phyloP scores from a whole-genome alignment of 2,329 filamentous ascomycete species.

The Monosporascus cannonballus region DNA sequence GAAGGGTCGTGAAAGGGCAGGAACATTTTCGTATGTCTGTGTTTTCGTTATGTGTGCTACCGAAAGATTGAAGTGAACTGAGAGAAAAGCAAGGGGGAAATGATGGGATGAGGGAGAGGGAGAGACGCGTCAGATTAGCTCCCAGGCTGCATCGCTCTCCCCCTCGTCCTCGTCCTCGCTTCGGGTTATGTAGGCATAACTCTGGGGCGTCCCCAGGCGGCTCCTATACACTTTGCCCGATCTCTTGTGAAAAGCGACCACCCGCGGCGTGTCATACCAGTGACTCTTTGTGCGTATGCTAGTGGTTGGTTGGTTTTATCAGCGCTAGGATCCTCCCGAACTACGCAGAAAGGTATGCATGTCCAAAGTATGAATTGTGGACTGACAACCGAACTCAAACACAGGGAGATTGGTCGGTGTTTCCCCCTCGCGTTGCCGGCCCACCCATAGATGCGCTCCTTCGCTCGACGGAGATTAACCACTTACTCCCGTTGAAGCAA shows the following conservation, averaged over 20 bases:
- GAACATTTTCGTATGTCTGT: no score
- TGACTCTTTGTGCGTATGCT: constrained; percentile 22
- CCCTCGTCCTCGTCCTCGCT: neutral
- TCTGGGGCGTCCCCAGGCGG: constrained; percentile 15
- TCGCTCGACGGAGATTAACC: no score
- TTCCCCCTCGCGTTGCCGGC: no score
- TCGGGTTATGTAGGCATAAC: constrained; percentile 2
- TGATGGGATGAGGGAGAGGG: neutral
- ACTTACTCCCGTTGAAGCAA: constrained; percentile 42
- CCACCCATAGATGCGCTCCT: no score
- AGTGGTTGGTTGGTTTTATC: constrained; percentile 1
- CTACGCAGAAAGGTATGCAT: no score
- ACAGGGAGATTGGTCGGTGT: no score
- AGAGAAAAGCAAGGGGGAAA: neutral
- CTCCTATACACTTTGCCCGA: constrained; percentile 21
- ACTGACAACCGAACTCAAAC: no score
- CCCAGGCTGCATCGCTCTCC: neutral
- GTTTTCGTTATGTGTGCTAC: no score
- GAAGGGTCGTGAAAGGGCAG: no score
- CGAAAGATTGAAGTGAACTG: no score
- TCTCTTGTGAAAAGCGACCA: constrained; percentile 19
- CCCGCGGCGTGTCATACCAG: constrained; percentile 22
- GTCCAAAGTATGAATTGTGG: no score
- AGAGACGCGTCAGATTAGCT: neutral
- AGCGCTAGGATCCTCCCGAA: no score